Conservation (phyloP, 225 moss, liverwort and hornwort species). For the Climacium dendroides region DNA sequence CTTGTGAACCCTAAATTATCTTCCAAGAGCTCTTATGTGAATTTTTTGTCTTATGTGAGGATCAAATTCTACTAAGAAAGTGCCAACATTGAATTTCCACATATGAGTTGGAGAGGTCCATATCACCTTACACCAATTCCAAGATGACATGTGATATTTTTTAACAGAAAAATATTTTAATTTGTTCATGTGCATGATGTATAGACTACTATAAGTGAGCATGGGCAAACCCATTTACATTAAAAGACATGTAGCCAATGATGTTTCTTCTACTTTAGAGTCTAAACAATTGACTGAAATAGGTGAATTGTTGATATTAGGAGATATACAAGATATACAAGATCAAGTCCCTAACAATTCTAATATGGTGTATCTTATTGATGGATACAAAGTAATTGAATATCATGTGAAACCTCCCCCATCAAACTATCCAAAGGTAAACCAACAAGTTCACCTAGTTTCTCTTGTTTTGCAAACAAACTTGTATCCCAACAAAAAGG, state of each 20-base stretch:
- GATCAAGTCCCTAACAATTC: neutral
- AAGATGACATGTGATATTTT: neutral
- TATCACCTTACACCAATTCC: neutral
- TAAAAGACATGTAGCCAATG: neutral
- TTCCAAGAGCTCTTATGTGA: neutral
- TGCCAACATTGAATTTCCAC: neutral
- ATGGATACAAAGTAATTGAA: accelerated
- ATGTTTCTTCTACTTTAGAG: neutral
- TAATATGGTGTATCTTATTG: neutral
- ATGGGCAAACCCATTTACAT: neutral
- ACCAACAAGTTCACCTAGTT: neutral
- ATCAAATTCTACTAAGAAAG: neutral
- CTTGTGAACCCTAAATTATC: neutral
- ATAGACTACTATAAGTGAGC: no score
- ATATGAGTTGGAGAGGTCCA: neutral
- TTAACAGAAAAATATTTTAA: no score
- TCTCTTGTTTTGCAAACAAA: neutral
- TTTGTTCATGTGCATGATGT: no score
- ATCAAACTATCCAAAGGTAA: neutral
- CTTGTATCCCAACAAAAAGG: neutral
- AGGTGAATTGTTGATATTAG: neutral
- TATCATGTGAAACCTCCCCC: neutral
- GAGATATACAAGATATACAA: neutral
- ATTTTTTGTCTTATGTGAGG: accelerated
- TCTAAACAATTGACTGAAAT: neutral